A percentile compares a stretch with the other conserved stretches of the same genome.
phyloP scores from a whole-genome alignment of 495 filamentous ascomycete genomes.

The Wilcoxina mikolae region DNA sequence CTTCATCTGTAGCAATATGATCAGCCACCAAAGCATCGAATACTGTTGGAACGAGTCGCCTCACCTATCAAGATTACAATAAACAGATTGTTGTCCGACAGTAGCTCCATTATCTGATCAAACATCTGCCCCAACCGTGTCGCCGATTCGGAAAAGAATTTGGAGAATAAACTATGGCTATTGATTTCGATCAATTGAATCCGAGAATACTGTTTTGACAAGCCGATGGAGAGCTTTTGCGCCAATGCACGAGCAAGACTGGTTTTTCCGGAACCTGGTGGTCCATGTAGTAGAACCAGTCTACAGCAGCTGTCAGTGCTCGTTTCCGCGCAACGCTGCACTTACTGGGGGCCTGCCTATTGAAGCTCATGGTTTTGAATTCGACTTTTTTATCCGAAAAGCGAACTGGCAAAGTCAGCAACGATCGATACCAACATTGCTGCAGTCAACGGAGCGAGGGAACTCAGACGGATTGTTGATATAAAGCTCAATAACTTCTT shows the following conservation, averaged over 20 bases:
- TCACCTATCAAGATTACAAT: conserved; percentile 37
- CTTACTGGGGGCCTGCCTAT: conserved; percentile 16
- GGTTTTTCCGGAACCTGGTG: conserved; percentile 34
- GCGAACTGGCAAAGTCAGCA: conserved; percentile 24
- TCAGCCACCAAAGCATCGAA: neutral
- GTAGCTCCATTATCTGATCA: conserved; percentile 33
- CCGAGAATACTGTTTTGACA: conserved; percentile 33
- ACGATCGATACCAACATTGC: neutral
- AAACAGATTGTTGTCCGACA: conserved; percentile 35
- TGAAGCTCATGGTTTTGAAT: conserved; percentile 30
- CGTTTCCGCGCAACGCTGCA: conserved; percentile 13
- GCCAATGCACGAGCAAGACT: conserved; percentile 31
- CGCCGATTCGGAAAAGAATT: conserved; percentile 42
- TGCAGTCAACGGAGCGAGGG: neutral
- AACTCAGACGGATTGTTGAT: conserved; percentile 33
- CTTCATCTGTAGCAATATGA: conserved; percentile 34
- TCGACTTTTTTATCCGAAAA: conserved; percentile 29
- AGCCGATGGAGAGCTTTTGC: conserved; percentile 43
- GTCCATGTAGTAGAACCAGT: conserved; percentile 38
- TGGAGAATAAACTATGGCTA: conserved; percentile 38
- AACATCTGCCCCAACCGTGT: conserved; percentile 39
- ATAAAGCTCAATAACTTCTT: conserved; percentile 34
- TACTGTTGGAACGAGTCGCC: no score
- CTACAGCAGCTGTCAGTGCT: conserved; percentile 17
- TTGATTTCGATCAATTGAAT: conserved; percentile 40